Base-by-base conservation (phyloP, 2,329 filamentous ascomycete species). In the Tolypocladium amazonense region DNA sequence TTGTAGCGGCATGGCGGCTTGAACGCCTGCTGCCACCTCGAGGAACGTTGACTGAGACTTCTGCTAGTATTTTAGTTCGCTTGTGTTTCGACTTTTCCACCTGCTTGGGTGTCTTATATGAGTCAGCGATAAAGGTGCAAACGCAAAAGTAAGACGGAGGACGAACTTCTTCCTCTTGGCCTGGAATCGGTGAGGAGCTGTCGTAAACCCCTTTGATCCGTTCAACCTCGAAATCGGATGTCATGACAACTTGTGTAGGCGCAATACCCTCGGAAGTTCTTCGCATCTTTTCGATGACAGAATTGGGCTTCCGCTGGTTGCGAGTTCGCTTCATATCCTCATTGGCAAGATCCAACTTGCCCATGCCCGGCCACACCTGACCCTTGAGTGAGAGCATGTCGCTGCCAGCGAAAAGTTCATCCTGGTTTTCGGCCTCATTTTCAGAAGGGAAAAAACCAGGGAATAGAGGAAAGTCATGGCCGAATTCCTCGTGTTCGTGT, bases 321-420 rank as follows among this genome's bases (percentile, higher is more conserved):
- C 89, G 80, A 74, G 85, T 89, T 54, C 86, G 81, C 66, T 85
- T 87, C 79, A 89, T 88, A 62, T 88, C 83, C 20, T 85, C 81
- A 5, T 87, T 89, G 5, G 89, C 89, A 58, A 89, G 85, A 71
- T 93, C 89, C 69, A 92, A 92, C n/a, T 90, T 80, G 58, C 84
- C 82, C 89, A 92, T 92, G 23, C 89, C 89, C 3, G 87, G 86
- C 80, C 86, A 91, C 55, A 84, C 77, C n/a, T 87, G 76, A 2
- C 89, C 89, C 71, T 92, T 92, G 58, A 92, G 78, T 14, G 72
- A 69, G 62, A 76, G 62, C 62, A 69, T 70, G 35, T 76, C 74
- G 37, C 64, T 59, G 37, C 60, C 62, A 2, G 59, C 56, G 20
- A 65, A 60, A 30, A 66, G 63, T 6, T 71, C 70, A 5, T 73